Base-by-base conservation (phyloP, 176 grass and related monocot species). In the Panicum miliaceum region DNA sequence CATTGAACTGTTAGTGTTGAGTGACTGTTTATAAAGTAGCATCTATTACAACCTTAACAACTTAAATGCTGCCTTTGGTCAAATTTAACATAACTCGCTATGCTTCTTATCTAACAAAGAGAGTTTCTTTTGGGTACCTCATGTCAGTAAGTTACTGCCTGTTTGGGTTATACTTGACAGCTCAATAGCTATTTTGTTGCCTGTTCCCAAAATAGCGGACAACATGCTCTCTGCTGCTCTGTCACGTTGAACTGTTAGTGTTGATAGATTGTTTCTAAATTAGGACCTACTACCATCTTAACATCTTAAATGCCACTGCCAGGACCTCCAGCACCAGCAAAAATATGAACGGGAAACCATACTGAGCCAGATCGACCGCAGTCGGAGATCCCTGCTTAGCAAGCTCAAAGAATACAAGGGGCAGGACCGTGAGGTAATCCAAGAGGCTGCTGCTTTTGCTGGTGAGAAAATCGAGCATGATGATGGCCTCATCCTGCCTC, bases 321-420 rank as follows among this genome's bases (percentile, higher is more conserved):
- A 97, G 95, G 93, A 86, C 63, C 91, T 95, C 51, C 93, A 93
- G 62, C 93, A 95, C 66, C 91, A 98, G 61, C 93, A 98, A 68
- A 94, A 87, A 71, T 93, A 92, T 40, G 91, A 95, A 25, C 89
- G 91, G 63, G 96, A 95, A 83, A 83, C 87, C 3, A 85, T 92
- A 22, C 76, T 93, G 22, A 46, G 51, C 85, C 93, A 95, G 88
- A 95, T 94, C 72, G 96, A 95, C 51, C 80, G 73, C 3, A 98
- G 96, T 71, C 85, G 89, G 54, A 74, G 73, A 37, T 76, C 73
- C 64, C 91, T 98, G 16, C 87, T 95, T 32, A 68, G 62, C 69
- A 94, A 95, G 84, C 90, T 98, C 41, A 93, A 80, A 84, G 89
- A 92, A 47, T 95, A 94, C 87, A 94, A 92, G 73, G 91, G 96